Evolutionary conservation across 495 filamentous ascomycete species (phyloP), one percentile per base, ranked within the genome.

Genomic region (Podospora tetraspora): DNA sequence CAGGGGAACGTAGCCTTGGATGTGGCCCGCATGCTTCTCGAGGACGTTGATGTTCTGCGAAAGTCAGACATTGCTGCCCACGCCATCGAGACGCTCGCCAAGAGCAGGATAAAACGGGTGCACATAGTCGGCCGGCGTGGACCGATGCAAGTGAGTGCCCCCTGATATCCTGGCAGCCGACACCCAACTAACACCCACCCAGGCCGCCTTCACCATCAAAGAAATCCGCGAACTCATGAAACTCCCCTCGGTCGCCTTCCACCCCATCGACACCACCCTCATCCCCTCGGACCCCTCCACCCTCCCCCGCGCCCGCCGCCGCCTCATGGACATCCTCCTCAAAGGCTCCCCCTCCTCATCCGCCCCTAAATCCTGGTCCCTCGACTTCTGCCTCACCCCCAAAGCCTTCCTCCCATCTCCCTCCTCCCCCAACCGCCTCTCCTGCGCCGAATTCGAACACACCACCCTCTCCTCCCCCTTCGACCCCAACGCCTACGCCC

Each of bases 1-100:
- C 93, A 98, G 74, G 95, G 95, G 0, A 99, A 99, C 77, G 95
- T 98, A 12, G 95, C 96, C 1, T 79, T 99, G 23, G 95, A 99
- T 77, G 93, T 98, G 7, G 93, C 94, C 3, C 84, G 95, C 30
- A 97, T 96, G 68, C 82, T 99, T 10, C 80, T 99, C 21, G 87
- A 88, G 29, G 84, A 88, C 61, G 82, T 94, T 6, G 85, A 94
- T 71, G 78, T 82, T 21, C 81, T 99, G 30, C 81, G 87, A 9
- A 89, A 89, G 62, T 97, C 95, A 0, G 95, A 99, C 74, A 97
- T 98, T 57, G 87, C 92, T 1, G 90, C 91, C 61, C 83, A 92
- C 71, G 94, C 95, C 3, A 76, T 98, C 30, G 90, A 92, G 57
- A 83, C 85, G 3, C 75, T 99, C 64, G 78, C 85, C 11, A 87